These are phyloP conservation scores for Starmerella vaccinii DNA, from an alignment of 805 yeast species.

Conservation along the genomic window DNA sequence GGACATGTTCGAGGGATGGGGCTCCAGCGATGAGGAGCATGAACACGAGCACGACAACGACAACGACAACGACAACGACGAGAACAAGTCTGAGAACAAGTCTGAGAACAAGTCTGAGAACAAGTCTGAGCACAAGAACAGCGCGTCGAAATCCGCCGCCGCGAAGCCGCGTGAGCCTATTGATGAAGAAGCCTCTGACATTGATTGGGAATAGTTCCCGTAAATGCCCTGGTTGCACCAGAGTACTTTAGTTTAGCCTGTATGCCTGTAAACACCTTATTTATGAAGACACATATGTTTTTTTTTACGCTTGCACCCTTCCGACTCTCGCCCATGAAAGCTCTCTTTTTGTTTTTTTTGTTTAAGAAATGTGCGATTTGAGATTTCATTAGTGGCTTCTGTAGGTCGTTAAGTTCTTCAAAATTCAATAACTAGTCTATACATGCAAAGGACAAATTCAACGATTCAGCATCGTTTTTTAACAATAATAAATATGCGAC, in stretches of 20 bases:
- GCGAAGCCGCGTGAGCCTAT: constrained; percentile 1
- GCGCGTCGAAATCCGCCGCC: background rate
- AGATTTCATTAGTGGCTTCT: no score
- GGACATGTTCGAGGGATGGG: constrained; percentile 38
- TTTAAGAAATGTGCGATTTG: no score
- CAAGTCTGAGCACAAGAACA: background rate
- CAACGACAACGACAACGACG: background rate
- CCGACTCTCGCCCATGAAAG: no score
- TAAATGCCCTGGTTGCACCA: no score
- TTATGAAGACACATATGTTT: no score
- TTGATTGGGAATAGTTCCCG: constrained; percentile 17
- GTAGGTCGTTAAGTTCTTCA: no score
- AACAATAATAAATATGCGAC: constrained; percentile 21
- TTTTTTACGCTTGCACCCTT: no score
- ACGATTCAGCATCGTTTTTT: background rate
- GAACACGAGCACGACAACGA: background rate
- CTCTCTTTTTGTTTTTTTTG: no score
- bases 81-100: background rate
- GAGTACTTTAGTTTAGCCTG: no score
- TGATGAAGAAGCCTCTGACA: constrained; percentile 14
- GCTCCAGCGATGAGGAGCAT: constrained; percentile 20
- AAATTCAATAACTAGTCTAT: background rate
- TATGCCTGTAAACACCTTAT: no score
- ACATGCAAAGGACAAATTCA: background rate
- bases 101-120: background rate